Evolutionary conservation across 164 flowering plant genomes (phyloP), one percentile per base, ranked within the genome.

Genomic region (Euptelea pleiosperma): DNA sequence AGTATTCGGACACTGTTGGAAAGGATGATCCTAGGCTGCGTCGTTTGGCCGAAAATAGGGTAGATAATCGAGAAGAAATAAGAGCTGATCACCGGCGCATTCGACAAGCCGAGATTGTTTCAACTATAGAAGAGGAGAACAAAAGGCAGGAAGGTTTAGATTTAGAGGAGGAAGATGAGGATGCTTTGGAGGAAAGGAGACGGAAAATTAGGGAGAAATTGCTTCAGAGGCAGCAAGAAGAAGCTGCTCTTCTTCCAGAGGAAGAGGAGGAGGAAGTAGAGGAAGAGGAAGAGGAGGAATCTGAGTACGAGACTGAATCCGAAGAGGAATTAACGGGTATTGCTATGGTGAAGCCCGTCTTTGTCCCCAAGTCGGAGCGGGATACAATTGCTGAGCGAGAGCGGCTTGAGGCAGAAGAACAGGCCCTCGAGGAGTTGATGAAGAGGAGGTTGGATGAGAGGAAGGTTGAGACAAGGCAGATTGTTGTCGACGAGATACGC

Each of bases 301-400:
- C 96, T 2, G 98, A 91, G 70, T 89, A 89, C 67, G 98, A 91
- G 75, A 89, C 98, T 18, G 98, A 91, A 48, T 86, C 94, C 0
- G 98, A 89, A 29, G 98, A 91, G 28, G 92, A 88, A 49, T 47
- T 47, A 26, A 57, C 65, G 1, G 83, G 89, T 18, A 67, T 81
- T n/a, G 80, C 89, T 1, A 80, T 91, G 94, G 79, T 87, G 61
- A 86, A 91, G 72, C 94, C 94, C 8, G 80, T 89, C 2, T 91
- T 85, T 63, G 90, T 87, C 7, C 94, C 94, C 0, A 91, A 91
- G 67, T 61, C 84, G 0, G 96, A 86, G 73, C 67, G 94, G 41
- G 98, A 88, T 29, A 91, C 98, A 3, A 69, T 88, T 2, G 96
- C 86, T 18, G 96, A 91, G 68, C 79, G 98, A 18, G 92, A 91